phyloP scores from a whole-genome alignment of 2,329 filamentous ascomycete species.

The Aspergillus floridensis region DNA sequence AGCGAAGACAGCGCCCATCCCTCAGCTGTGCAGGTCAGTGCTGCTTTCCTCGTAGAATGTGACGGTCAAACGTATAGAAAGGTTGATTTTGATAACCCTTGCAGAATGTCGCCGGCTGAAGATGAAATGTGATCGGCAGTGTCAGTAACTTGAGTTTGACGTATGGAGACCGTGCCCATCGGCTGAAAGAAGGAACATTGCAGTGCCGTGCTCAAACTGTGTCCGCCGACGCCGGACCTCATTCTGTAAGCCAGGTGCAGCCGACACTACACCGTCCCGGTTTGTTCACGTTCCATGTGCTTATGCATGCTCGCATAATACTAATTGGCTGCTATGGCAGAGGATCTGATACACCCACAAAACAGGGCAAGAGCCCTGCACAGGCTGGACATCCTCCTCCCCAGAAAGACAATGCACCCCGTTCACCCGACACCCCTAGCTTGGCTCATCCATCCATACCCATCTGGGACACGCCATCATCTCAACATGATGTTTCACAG shows the following conservation, averaged over 20 bases:
- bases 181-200: neutral
- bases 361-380: neutral
- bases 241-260: neutral
- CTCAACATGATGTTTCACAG: neutral
- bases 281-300: neutral
- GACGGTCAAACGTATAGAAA: neutral
- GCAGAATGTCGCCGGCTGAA: conserved; percentile 3
- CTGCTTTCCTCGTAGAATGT: neutral
- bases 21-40: conserved; percentile 5
- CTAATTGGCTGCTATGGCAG: neutral
- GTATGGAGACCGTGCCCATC: neutral
- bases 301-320: neutral
- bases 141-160: neutral
- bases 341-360: neutral
- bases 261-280: neutral
- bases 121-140: conserved; percentile 5
- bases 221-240: conserved; percentile 1
- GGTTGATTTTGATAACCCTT: neutral
- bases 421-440: neutral
- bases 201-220: conserved; percentile 5
- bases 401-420: neutral
- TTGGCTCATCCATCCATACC: neutral
- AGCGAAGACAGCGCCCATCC: conserved; percentile 1
- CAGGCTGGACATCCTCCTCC: neutral
- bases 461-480: neutral